Conservation (phyloP, 768 basidiomycete species). For the Daedaleopsis sinensis region DNA sequence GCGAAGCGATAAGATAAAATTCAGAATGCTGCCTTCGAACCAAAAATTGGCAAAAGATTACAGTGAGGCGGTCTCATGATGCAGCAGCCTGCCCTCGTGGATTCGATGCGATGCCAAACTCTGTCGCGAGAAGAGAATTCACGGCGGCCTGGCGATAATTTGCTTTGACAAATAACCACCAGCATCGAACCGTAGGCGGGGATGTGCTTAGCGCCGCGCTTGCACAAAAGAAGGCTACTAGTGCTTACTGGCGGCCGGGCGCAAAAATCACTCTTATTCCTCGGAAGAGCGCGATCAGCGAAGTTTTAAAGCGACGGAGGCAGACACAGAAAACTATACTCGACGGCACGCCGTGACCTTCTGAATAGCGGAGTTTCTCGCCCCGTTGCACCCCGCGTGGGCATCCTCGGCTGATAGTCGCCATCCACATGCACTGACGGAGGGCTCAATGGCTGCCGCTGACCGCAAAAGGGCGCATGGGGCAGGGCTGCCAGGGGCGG, state of each 20-base stretch:
- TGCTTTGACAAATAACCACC: too few relatives aligned
- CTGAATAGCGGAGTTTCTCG: background rate
- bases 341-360: background rate
- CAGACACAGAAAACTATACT: background rate
- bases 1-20: too few relatives aligned
- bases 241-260: constrained; percentile 3
- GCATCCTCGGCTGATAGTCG: constrained; percentile 18
- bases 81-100: too few relatives aligned
- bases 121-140: too few relatives aligned
- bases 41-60: too few relatives aligned
- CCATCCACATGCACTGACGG: constrained; percentile 10
- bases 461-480: background rate
- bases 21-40: too few relatives aligned
- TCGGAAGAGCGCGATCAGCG: constrained; percentile 10
- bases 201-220: background rate
- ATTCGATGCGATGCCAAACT: too few relatives aligned
- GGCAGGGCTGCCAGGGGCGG: background rate
- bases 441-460: background rate
- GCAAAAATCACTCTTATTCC: constrained; percentile 14
- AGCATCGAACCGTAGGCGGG: too few relatives aligned
- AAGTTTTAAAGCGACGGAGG: constrained; percentile 11
- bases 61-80: too few relatives aligned
- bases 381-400: constrained; percentile 11
- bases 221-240: background rate
- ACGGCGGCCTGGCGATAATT: too few relatives aligned